These are phyloP conservation scores for Olyra latifolia DNA, from an alignment of 176 grass and related monocot species.

Conservation along the genomic window DNA sequence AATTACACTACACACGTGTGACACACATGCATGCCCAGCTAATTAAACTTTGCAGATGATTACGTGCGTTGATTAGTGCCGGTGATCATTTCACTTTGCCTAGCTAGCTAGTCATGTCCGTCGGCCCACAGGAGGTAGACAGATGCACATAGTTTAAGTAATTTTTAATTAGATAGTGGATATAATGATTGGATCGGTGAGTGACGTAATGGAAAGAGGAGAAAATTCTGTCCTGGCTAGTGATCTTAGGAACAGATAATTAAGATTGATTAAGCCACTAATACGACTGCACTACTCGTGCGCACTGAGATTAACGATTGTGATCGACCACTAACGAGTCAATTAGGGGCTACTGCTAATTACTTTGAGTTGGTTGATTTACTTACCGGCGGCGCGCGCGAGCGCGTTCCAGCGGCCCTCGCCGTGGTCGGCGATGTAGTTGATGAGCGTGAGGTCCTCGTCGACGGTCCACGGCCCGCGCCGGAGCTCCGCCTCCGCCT, in stretches of 20 bases:
- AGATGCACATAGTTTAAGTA: background rate
- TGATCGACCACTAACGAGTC: background rate
- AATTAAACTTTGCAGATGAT: background rate
- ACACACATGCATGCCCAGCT: background rate
- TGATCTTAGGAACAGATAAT: background rate
- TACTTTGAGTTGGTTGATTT: no score
- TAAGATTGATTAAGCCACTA: background rate
- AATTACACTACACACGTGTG: background rate
- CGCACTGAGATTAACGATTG: background rate
- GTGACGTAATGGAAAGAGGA: background rate
- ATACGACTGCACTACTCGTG: background rate
- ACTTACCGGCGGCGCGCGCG: slow-evolving; percentile 49
- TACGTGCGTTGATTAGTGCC: background rate
- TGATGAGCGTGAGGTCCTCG: slow-evolving; percentile 56
- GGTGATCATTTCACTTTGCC: background rate
- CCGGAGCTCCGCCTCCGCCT: slow-evolving; percentile 22
- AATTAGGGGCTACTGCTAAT: no score
- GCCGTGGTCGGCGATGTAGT: slow-evolving; percentile 56
- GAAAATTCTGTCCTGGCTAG: background rate
- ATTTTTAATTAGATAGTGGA: background rate
- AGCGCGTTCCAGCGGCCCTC: slow-evolving; percentile 60
- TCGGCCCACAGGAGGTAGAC: background rate
- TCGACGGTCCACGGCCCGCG: slow-evolving; percentile 61
- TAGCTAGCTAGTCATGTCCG: background rate
- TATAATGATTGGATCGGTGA: background rate